Conservation (phyloP, 306 rosid genomes). For the Castanea crenata region DNA sequence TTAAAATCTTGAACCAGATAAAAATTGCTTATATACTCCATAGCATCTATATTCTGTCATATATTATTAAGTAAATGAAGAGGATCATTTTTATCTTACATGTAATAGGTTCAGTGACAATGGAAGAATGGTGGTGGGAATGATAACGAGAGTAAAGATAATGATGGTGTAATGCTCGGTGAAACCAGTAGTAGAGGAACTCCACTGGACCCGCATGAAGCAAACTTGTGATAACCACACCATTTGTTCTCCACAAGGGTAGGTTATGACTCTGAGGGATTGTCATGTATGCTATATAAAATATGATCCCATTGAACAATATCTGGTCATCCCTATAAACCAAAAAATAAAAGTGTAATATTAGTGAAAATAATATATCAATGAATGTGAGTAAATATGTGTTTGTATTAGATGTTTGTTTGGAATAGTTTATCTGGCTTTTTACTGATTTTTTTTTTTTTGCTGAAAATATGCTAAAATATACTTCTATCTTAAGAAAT, state of each 20-base stretch:
- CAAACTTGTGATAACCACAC: constrained; percentile 22
- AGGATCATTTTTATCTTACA: constrained; percentile 11
- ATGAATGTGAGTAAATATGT: too few species aligned
- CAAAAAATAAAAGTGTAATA: neutral
- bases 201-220: constrained; percentile 43
- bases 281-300: constrained; percentile 6
- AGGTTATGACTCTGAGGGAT: constrained; percentile 2
- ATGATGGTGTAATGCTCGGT: constrained; percentile 53
- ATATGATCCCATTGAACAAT: constrained; percentile 25
- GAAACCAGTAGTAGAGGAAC: constrained; percentile 49
- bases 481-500: too few species aligned
- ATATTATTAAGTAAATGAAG: too few species aligned
- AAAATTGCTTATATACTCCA: too few species aligned
- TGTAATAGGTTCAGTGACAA: constrained; percentile 51
- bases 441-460: neutral
- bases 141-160: constrained; percentile 49
- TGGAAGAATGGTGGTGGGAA: constrained; percentile 55
- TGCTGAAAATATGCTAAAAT: too few species aligned
- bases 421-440: fast-evolving
- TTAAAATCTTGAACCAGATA: too few species aligned
- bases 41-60: too few species aligned
- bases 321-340: constrained; percentile 51
- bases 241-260: constrained; percentile 34
- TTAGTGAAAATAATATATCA: too few species aligned
- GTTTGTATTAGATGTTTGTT: neutral